Evolutionary conservation across 129 eudicot species (phyloP).

Genomic region (Artemisia argyi): DNA sequence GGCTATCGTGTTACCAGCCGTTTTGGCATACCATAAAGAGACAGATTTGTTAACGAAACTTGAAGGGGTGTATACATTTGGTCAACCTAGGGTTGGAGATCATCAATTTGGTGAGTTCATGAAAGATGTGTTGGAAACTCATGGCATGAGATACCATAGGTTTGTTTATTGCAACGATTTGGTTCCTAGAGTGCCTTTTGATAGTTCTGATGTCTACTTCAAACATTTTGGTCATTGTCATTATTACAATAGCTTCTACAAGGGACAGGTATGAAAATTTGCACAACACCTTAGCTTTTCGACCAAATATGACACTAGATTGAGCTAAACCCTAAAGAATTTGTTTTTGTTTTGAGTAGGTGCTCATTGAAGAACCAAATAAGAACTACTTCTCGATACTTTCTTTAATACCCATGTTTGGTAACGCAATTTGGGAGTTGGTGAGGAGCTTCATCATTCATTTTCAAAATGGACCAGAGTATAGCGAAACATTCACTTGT

Average conservation of each 20-base stretch:
- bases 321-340: too few species aligned
- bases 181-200: constrained; percentile 66
- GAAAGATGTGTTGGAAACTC: constrained; percentile 31
- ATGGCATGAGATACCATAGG: constrained; percentile 44
- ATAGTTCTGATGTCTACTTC: constrained; percentile 34
- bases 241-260: constrained; percentile 50
- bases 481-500: constrained; percentile 42
- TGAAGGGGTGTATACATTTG: constrained; percentile 62
- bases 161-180: constrained; percentile 62
- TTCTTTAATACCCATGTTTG: constrained; percentile 33
- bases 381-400: constrained; percentile 56
- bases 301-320: too few species aligned
- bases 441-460: constrained; percentile 58
- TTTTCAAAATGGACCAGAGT: constrained; percentile 45
- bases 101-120: constrained; percentile 47
- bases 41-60: constrained; percentile 39
- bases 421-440: constrained; percentile 62
- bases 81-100: constrained; percentile 78
- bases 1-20: constrained; percentile 46
- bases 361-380: constrained; percentile 61
- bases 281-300: not conserved
- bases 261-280: constrained; percentile 44
- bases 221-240: constrained; percentile 64
- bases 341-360: constrained; percentile 21
- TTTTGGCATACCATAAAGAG: constrained; percentile 48